Base-by-base conservation (phyloP, 306 rosid genomes). In the Begonia masoniana region DNA sequence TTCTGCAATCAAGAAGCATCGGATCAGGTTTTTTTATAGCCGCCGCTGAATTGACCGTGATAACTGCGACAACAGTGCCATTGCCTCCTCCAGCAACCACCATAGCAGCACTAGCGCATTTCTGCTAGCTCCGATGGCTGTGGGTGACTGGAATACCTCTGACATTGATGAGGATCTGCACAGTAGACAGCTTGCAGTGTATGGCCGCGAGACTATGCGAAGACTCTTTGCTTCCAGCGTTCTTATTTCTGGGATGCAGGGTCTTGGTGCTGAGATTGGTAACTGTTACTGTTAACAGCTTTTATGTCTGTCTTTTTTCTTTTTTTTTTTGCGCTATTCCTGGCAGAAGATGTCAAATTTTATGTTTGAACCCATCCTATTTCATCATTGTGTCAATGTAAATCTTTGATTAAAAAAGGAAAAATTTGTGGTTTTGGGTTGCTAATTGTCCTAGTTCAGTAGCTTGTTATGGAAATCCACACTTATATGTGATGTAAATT, bases 261-360 rank as follows among this genome's bases (percentile, higher is more conserved):
- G 97, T 43, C 89, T 89, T 51, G 97, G 97, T 48, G 94, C 82
- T 8, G 97, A 89, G 80, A 89, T 89, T 62, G 97, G 97, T 80
- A 72, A 31, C 7, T 31, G 8, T 31, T 31, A 31, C 39, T 5
- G 39, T 31, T 31, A 31, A 31, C 39, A 31, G 39, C 9, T 31
- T 31, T 31, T 21, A 21, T 21, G 24, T 21, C 24, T 21, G 24
- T 17, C 1, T 17, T 26, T 26, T 26, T 3, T 26, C 2, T 24
- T 2, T 26, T 26, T 26, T 26, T 4, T 26, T 26, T 26, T 26
- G 36, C 7, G 36, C 36, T 26, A 26, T 26, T 31, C 8, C 39
- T 31, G 39, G 8, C 39, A 4, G 39, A 31, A 31, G 39, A 5
- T 31, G 39, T 31, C 9, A 7, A 31, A 31, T 6, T 31, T 31